Percentiles rank a stretch among this genome's conserved stretches.
Conservation (phyloP, 345 rosid species). For the Eutrema yunnanense region DNA sequence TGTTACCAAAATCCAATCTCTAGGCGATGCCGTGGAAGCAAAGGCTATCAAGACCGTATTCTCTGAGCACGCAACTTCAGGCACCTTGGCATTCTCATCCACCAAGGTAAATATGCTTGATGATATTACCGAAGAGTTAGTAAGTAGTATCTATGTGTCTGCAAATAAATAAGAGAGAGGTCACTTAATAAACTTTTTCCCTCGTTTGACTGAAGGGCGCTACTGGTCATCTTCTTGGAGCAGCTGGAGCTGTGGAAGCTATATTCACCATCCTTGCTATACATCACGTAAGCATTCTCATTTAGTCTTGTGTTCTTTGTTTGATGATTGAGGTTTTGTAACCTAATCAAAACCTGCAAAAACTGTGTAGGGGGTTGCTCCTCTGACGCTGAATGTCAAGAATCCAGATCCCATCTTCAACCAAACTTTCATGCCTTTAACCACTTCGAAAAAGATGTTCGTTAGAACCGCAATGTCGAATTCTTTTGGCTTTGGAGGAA, state of each 20-base stretch:
- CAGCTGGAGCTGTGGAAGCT: conserved; percentile 94
- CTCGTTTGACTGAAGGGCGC: conserved; percentile 55
- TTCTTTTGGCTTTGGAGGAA: conserved; percentile 95
- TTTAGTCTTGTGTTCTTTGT: not conserved
- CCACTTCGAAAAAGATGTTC: conserved; percentile 59
- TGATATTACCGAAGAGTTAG: not conserved
- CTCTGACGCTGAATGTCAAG: conserved; percentile 67
- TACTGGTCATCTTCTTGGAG: conserved; percentile 97
- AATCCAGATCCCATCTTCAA: conserved; percentile 76
- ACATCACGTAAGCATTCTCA: conserved; percentile 44
- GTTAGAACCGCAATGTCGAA: conserved; percentile 71
- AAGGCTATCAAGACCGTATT: conserved; percentile 66
- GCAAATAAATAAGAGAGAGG: not conserved
- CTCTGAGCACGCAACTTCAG: conserved; percentile 70
- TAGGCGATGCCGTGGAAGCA: conserved; percentile 91
- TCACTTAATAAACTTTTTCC: not conserved
- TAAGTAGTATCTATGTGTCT: not conserved
- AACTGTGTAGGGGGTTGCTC: conserved; percentile 72
- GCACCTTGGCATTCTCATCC: conserved; percentile 80
- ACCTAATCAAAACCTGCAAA: not conserved
- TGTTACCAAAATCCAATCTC: conserved; percentile 10
- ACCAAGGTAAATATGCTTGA: conserved; percentile 57
- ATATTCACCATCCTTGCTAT: conserved; percentile 73
- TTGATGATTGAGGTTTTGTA: not conserved
- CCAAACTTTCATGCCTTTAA: conserved; percentile 57